These are phyloP conservation scores for Mortierella hygrophila DNA, from an alignment of 192 early-diverging fungal species.

Conservation along the genomic window DNA sequence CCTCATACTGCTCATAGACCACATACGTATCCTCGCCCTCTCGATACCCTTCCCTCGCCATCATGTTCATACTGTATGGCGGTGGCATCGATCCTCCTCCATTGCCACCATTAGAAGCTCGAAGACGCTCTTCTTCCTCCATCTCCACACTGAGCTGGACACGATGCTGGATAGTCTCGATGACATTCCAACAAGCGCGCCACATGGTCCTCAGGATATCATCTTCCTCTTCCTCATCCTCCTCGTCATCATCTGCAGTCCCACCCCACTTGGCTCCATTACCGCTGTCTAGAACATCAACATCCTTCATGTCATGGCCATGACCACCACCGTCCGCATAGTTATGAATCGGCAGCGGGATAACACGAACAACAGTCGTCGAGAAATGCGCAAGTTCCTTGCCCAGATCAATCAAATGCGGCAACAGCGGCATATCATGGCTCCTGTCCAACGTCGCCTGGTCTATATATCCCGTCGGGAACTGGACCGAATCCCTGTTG, in stretches of 20 bases:
- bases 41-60: constrained; percentile 30
- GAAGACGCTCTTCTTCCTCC: constrained; percentile 23
- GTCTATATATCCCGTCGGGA: constrained; percentile 16
- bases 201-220: constrained; percentile 30
- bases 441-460: constrained; percentile 9
- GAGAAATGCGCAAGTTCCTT: constrained; percentile 48
- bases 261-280: background rate
- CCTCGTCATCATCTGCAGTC: background rate
- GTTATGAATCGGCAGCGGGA: background rate
- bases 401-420: constrained; percentile 46
- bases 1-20: constrained; percentile 33
- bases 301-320: background rate
- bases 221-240: constrained; percentile 2
- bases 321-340: background rate
- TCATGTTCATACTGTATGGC: constrained; percentile 9
- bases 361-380: constrained; percentile 29
- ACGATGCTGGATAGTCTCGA: constrained; percentile 28
- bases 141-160: constrained; percentile 34
- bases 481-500: constrained; percentile 4
- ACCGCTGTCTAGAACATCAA: no score
- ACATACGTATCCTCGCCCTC: constrained; percentile 42
- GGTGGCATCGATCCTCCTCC: background rate
- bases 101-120: background rate
- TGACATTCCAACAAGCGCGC: constrained; percentile 32
- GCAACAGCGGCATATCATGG: constrained; percentile 43